Percentiles rank a stretch among this genome's conserved stretches.
Conservation (phyloP, 2,329 filamentous ascomycete species). For the Colletotrichum siamense region DNA sequence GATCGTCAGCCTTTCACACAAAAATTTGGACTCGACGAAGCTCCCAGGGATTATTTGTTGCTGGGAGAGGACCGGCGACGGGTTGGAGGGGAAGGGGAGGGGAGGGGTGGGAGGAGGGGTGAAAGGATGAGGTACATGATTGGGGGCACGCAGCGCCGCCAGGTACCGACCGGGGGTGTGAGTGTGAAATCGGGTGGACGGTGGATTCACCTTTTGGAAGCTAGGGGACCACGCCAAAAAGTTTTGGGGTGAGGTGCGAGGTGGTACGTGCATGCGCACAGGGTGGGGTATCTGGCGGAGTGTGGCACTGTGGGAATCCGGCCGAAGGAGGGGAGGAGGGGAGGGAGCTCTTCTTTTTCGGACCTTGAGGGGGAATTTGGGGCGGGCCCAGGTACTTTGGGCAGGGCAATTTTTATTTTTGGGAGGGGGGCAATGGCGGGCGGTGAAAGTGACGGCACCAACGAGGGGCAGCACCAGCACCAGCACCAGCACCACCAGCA, state of each 20-base stretch:
- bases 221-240: constrained; percentile 24
- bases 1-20: constrained; percentile 27
- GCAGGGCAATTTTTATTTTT: background rate
- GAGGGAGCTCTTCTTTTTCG: background rate
- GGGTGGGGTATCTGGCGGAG: background rate
- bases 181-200: background rate
- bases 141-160: constrained; percentile 2
- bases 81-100: background rate
- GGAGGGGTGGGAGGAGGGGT: constrained; percentile 9
- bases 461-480: background rate
- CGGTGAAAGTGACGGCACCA: background rate
- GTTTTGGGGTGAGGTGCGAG: constrained; percentile 19
- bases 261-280: constrained; percentile 3
- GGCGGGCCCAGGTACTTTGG: background rate
- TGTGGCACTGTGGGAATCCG: constrained; percentile 18
- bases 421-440: background rate
- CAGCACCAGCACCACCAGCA: background rate
- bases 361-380: background rate
- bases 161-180: constrained; percentile 14
- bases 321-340: background rate
- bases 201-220: constrained; percentile 19
- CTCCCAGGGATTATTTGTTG: constrained; percentile 24
- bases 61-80: constrained; percentile 14
- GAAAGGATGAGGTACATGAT: constrained; percentile 14
- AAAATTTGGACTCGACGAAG: constrained; percentile 25